Base-by-base conservation (phyloP, 192 early-diverging fungal species). In the Lobosporangium transversale region DNA sequence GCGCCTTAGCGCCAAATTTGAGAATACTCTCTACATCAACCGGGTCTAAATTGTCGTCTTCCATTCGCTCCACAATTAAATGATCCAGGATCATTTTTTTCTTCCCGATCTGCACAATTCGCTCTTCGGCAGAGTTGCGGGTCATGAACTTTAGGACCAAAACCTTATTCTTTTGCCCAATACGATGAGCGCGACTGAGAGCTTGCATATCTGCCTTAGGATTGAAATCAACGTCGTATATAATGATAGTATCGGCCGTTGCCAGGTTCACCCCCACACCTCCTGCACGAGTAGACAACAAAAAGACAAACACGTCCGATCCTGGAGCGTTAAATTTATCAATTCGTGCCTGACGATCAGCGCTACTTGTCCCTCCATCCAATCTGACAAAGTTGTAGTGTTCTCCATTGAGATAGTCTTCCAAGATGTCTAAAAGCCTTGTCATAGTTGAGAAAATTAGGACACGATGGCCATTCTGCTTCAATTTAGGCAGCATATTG, bases 381-480 rank as follows among this genome's bases (percentile, higher is more conserved):
- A 98, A 86, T 27, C 92, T 71, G 10, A 84, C 52, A 79, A 79
- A 93, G 36, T 63, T 59, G 55, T 85, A 84, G 0, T 74, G 80
- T 53, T 86, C 71, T 3, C 66, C 81, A 4, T 74, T 58, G 47
- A 96, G 64, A 64, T 91, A 91, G 8, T 89, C 79, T 63, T 95
- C 94, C 15, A 97, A 66, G 24, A 98, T 85, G 68, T 95, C 89
- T 23, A 98, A 79, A 60, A 91, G 87, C 24, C 87, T 71, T n/a
- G 89, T 93, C 75, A 97, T 95, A 68, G 95, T 94, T 49, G 87
- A 89, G 64, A 98, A 98, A 24, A 98, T 70, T 5, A 98, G 70
- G 0, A 97, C 82, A 17, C 89, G 81, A 74, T 92, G 84, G 1
- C 87, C 84, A 11, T 79, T 56, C 17, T 62, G 80, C 47, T 88